Base-by-base conservation (phyloP, 495 filamentous ascomycete genomes). In the Hypoxylon fuscum region DNA sequence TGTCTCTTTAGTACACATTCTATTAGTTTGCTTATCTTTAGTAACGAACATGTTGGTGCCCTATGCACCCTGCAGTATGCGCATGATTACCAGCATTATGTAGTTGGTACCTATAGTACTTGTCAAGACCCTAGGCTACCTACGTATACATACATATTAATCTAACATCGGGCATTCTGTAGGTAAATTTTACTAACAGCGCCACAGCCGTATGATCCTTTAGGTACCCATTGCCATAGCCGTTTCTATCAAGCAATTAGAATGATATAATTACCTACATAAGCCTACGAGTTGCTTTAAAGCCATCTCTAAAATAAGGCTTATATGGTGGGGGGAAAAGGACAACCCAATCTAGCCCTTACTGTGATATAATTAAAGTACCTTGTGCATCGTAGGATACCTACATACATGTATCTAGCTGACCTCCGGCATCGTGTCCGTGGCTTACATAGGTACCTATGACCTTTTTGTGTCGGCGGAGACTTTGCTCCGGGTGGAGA, bases 401-500 rank as follows among this genome's bases (percentile, higher is more conserved):
- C 34, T 31, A 31, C 4, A 5, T 31, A 10, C n/a, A n/a, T n/a
- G n/a, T 27, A 27, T 14, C 40, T 18, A 38, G 37, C 27, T 45
- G 12, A 14, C 27, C 27, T 14, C 34, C n/a, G 40, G 17, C 9
- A 37, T 37, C 17, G 10, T 49, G 27, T 15, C 34, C 34, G 40
- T 52, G 46, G 38, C 40, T 37, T n/a, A n/a, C n/a, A n/a, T n/a
- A n/a, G n/a, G n/a, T n/a, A n/a, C n/a, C n/a, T 52, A 29, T 52
- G 46, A 38, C 47, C 37, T 37, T 22, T 34, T 15, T 47, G n/a
- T n/a, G n/a, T 27, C 11, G 18, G 7, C 50, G 62, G 62, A 65
- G 40, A 17, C 31, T 59, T 65, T 60, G 62, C 62, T 60, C 62
- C 62, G 62, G 31, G 43, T 21, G 43, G 40, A 60, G 37, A 55